These are phyloP conservation scores for Eucalyptus rudis DNA, from an alignment of 345 rosid genomes.

Conservation along the genomic window DNA sequence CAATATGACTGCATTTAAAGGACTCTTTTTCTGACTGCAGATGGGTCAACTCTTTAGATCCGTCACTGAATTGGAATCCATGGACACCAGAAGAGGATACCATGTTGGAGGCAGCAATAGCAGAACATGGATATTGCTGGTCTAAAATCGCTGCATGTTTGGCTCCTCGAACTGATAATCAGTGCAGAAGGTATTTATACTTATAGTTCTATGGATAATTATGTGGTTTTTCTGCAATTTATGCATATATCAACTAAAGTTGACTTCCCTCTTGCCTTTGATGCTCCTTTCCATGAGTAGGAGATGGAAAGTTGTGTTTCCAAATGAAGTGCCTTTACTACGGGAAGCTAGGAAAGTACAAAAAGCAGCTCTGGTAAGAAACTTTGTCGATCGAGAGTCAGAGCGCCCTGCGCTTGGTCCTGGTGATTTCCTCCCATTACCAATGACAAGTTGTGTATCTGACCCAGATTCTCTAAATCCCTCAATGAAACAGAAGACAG, in stretches of 20 bases:
- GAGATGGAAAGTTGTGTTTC: constrained; percentile 75
- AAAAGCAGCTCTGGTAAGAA: constrained; percentile 37
- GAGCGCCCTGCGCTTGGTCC: constrained; percentile 70
- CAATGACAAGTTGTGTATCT: constrained; percentile 6
- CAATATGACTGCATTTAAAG: background rate
- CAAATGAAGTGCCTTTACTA: constrained; percentile 47
- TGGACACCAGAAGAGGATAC: constrained; percentile 85
- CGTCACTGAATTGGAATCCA: constrained; percentile 34
- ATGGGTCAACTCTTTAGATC: constrained; percentile 81
- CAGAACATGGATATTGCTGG: constrained; percentile 63
- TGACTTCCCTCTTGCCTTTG: background rate
- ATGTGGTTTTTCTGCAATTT: background rate
- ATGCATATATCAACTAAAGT: background rate
- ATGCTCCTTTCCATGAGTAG: constrained; percentile 12
- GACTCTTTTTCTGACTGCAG: constrained; percentile 13
- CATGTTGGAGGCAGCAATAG: constrained; percentile 46
- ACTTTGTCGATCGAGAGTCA: constrained; percentile 82
- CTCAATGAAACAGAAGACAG: constrained; percentile 22
- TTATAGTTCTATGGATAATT: background rate
- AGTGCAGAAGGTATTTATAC: constrained; percentile 54
- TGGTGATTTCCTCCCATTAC: constrained; percentile 33
- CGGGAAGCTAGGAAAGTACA: constrained; percentile 43
- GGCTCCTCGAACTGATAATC: constrained; percentile 70
- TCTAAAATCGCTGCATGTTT: constrained; percentile 55
- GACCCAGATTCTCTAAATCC: constrained; percentile 5